Evolutionary conservation across 2,329 filamentous ascomycete genomes (phyloP).

Genomic region (Thielaviopsis euricoi): DNA sequence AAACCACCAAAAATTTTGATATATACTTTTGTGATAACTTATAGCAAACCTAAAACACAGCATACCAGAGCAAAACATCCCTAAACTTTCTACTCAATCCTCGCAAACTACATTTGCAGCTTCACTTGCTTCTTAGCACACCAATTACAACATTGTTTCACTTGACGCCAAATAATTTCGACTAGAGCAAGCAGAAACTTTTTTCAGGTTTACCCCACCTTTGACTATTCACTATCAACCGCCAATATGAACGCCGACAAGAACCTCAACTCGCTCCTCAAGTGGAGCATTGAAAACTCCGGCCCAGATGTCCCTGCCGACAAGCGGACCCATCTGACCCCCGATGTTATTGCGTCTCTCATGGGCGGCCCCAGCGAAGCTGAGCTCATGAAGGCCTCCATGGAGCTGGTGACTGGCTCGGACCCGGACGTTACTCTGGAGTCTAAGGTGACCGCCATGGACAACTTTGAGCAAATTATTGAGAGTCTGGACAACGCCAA

Average conservation of each 20-base stretch:
- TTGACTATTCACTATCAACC: background rate
- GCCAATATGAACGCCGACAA: slow-evolving; percentile 22
- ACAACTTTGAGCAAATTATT: slow-evolving; percentile 88
- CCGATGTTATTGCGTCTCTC: slow-evolving; percentile 55
- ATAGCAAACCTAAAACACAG: background rate
- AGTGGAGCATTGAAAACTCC: slow-evolving; percentile 51
- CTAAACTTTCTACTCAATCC: background rate
- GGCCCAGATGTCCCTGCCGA: slow-evolving; percentile 19
- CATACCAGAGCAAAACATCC: background rate
- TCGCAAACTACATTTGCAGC: background rate
- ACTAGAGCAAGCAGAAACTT: background rate
- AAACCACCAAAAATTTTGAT: background rate
- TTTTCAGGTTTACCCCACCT: slow-evolving; percentile 6
- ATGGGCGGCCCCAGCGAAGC: slow-evolving; percentile 80
- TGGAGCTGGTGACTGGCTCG: slow-evolving; percentile 53
- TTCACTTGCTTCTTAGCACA: background rate
- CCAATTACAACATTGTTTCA: background rate
- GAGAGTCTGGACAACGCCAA: slow-evolving; percentile 95
- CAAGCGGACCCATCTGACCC: slow-evolving; percentile 35
- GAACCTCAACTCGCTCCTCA: slow-evolving; percentile 57
- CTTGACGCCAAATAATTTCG: background rate
- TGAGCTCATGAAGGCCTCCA: slow-evolving; percentile 75
- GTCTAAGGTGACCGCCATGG: slow-evolving; percentile 69
- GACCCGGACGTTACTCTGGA: slow-evolving; percentile 50
- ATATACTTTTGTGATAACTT: background rate